Base-by-base conservation (phyloP, 2,329 filamentous ascomycete species). In the Magnaporthales sp. region DNA sequence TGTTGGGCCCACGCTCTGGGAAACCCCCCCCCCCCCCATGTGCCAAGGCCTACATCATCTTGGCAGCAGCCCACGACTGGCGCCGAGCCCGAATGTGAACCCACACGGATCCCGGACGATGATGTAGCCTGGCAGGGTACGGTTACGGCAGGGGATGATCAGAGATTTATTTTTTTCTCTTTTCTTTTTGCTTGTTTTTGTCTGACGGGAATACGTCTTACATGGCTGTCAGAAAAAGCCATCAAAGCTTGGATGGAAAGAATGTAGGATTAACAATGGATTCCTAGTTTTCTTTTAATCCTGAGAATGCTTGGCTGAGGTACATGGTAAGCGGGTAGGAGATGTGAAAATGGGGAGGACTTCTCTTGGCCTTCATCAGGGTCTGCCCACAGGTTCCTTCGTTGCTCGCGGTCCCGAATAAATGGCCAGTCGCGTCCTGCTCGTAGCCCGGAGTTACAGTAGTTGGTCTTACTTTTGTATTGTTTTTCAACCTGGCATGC, bases 61-160 rank as follows among this genome's bases (percentile, higher is more conserved):
- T 64, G 63, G 63, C 63, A 8, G 9, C 2, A 1, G 24, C 13
- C 24, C 26, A n/a, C 46, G 38, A 51, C 38, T 64, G 63, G 63
- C 32, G 63, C 63, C 63, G 32, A 64, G 63, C 63, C 63, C 63
- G 32, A 38, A 5, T 11, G 2, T 13, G 24, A 60, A 27, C 56
- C 56, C 56, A 60, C 56, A 60, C 56, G 22, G 26, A 29, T 51
- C 46, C 63, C 63, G 46, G 32, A 24, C 32, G 15, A 64, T 64
- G 63, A 64, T 64, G 63, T 64, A 64, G 63, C 63, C 32, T 64
- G 26, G 63, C 63, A 64, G 38, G 32, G 46, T 22, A 30, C 63
- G 19, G 26, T n/a, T 15, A 9, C 8, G 31, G 63, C 32, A 24
- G 19, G 63, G 63, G 31, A 22, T 51, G 22, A 51, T n/a, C 24